These are phyloP conservation scores for Saprolegnia parasitica DNA, from an alignment of 352 stramenopile species.

Conservation along the genomic window DNA sequence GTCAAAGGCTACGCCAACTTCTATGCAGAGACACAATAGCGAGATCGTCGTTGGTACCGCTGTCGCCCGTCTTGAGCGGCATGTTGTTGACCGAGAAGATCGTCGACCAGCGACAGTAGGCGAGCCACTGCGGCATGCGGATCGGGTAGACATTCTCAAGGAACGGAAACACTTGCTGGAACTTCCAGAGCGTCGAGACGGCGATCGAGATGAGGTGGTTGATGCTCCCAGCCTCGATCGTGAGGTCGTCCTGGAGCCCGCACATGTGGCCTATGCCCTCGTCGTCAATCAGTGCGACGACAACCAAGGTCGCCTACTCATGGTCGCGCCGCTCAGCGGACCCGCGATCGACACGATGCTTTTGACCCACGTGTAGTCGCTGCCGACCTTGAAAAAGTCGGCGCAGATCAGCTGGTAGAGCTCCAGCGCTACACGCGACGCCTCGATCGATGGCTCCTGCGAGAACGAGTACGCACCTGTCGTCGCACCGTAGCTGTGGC, in stretches of 20 bases:
- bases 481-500: constrained; percentile 25
- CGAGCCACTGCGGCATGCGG: constrained; percentile 4
- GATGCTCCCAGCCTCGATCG: constrained; percentile 30
- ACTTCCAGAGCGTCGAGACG: background rate
- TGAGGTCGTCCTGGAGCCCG: constrained; percentile 34
- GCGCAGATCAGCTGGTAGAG: constrained; percentile 29
- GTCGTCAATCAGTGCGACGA: background rate
- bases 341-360: constrained; percentile 27
- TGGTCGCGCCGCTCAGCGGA: constrained; percentile 20
- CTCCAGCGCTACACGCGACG: constrained; percentile 16
- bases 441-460: background rate
- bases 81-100: constrained; percentile 27
- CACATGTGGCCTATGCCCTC: constrained; percentile 22
- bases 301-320: constrained; percentile 6
- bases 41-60: background rate
- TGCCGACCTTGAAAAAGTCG: constrained; percentile 20
- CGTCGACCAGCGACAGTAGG: constrained; percentile 1
- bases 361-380: constrained; percentile 25
- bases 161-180: background rate
- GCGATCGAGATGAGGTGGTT: background rate
- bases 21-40: constrained; percentile 17
- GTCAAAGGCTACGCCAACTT: background rate
- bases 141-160: constrained; percentile 4
- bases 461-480: background rate
- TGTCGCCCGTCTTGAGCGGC: constrained; percentile 9